Percentiles rank a stretch among this genome's conserved stretches.
phyloP scores from a whole-genome alignment of 768 basidiomycete genomes.

The Daedalea quercina region DNA sequence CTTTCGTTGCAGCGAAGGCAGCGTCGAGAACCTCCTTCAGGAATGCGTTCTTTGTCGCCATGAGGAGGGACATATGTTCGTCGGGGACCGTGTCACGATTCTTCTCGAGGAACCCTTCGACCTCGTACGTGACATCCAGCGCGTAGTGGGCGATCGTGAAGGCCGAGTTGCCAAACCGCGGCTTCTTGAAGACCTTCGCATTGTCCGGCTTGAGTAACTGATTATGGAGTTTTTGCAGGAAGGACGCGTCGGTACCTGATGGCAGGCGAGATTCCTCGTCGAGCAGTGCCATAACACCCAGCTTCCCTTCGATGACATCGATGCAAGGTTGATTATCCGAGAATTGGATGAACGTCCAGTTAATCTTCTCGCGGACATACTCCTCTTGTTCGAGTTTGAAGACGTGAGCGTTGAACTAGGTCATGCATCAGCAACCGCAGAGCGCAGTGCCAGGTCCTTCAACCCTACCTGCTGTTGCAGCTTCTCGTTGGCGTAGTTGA shows the following conservation, averaged over 20 bases:
- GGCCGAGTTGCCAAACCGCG: constrained; percentile 94
- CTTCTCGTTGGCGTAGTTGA: constrained; percentile 99
- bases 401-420: constrained; percentile 96
- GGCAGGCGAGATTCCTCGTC: constrained; percentile 98
- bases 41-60: constrained; percentile 84
- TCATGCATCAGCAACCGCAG: neutral
- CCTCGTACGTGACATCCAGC: constrained; percentile 96
- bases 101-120: constrained; percentile 97
- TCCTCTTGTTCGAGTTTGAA: constrained; percentile 99
- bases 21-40: constrained; percentile 92
- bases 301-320: constrained; percentile 95
- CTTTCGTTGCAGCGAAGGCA: constrained; percentile 69
- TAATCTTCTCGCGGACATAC: constrained; percentile 96
- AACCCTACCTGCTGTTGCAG: constrained; percentile 88
- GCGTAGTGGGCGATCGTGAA: constrained; percentile 99
- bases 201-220: constrained; percentile 83
- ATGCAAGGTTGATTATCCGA: constrained; percentile 99
- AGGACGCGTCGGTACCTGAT: constrained; percentile 85
- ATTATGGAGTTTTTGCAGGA: constrained; percentile 85
- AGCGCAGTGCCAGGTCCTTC: neutral
- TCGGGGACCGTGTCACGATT: constrained; percentile 98
- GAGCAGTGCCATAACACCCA: constrained; percentile 89
- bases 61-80: constrained; percentile 88
- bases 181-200: constrained; percentile 93
- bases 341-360: constrained; percentile 99